Percentiles rank a stretch among this genome's conserved stretches.
Conservation (phyloP, 345 rosid species). For the Bruguiera gymnorhiza region DNA sequence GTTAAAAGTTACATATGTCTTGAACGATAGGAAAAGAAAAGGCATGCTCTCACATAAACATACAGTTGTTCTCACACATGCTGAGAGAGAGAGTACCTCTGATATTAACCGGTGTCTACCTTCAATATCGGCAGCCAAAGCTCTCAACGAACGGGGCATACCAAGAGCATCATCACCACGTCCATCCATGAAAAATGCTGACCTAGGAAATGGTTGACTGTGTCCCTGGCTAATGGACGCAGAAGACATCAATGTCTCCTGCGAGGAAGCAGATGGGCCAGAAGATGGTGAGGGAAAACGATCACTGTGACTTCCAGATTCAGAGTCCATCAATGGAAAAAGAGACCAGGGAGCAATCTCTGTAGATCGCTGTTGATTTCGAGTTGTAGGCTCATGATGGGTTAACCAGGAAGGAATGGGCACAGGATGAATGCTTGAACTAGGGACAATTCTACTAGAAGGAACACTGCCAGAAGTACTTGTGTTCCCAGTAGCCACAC, state of each 20-base stretch:
- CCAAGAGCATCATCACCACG: conserved; percentile 50
- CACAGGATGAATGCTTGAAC: conserved; percentile 48
- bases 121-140: conserved; percentile 61
- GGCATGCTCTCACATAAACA: background rate
- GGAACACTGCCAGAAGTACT: conserved; percentile 40
- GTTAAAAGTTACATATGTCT: too few species aligned
- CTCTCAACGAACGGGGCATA: conserved; percentile 56
- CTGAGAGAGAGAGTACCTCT: conserved; percentile 44
- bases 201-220: conserved; percentile 48
- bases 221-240: conserved; percentile 46
- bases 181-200: conserved; percentile 50
- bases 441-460: conserved; percentile 42
- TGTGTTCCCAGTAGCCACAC: conserved; percentile 46
- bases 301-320: conserved; percentile 50
- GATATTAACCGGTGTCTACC: conserved; percentile 68
- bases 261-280: conserved; percentile 53
- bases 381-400: conserved; percentile 34
- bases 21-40: background rate
- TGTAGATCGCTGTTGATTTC: conserved; percentile 44
- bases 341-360: conserved; percentile 73
- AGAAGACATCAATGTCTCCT: conserved; percentile 44
- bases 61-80: too few species aligned
- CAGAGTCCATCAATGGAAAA: conserved; percentile 57
- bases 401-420: conserved; percentile 51
- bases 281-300: conserved; percentile 48